Base-by-base conservation (phyloP, 768 basidiomycete genomes). In the Termitomyces sp. region DNA sequence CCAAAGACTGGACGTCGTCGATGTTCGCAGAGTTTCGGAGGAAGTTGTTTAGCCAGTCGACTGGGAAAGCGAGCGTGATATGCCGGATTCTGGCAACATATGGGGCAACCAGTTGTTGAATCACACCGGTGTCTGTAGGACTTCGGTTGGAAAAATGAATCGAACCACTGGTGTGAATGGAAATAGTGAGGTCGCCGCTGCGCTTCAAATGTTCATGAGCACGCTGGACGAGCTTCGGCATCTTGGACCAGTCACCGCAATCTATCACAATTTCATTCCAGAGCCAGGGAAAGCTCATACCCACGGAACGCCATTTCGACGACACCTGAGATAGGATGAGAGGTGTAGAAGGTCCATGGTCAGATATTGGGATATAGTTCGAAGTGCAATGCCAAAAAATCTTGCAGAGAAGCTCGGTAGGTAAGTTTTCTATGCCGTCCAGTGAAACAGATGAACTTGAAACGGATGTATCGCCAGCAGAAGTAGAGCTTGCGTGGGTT, bases 201-300 rank as follows among this genome's bases (percentile, higher is more conserved):
- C 40, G 55, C 16, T 23, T 3, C 17, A 62, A 43, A 50, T 60
- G 57, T 2, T 14, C 12, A 19, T 57, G 58, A 21, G 49, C 59
- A 31, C 5, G 25, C 19, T 41, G 3, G 5, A 46, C 35, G 14
- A 62, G 61, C 11, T 35, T 31, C 9, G 14, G 17, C 41, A 59
- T 59, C 0, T 37, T 19, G 9, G 17, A 41, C 58, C 55, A 59
- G 25, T 62, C 53, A 0, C 55, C 55, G 8, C 48, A 62, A 19
- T 62, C 53, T n/a, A 62, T 34, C 9, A 34, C 6, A 8, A 62
- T 48, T 14, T 56, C 27, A 25, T 57, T 57, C 61, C 61, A 62
- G 1, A 62, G 51, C 43, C 47, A 54, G 2, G 55, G 55, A 5
- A 43, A 45, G n/a, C 31, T 8, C 8, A 54, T 38, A 11, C 53